Evolutionary conservation across 768 basidiomycete genomes (phyloP).

Genomic region (Pleurotus salmoneostramineus): DNA sequence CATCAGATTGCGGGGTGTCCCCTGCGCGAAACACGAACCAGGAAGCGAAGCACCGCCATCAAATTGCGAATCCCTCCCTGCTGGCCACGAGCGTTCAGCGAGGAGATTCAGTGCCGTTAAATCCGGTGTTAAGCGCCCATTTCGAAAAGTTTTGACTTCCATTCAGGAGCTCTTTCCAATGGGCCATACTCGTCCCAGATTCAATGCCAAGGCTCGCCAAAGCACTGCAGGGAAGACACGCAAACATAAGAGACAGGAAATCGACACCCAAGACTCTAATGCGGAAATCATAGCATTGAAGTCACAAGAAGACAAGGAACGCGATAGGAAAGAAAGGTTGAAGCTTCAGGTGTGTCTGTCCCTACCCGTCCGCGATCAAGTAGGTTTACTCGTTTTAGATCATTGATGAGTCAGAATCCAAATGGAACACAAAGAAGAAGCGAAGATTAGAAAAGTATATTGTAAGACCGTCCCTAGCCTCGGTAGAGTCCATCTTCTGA

Average conservation of each 20-base stretch:
- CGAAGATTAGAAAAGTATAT: constrained; percentile 92
- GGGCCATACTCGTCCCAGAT: constrained; percentile 29
- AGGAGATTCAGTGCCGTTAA: neutral
- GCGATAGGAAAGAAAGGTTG: constrained; percentile 54
- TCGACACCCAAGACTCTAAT: constrained; percentile 40
- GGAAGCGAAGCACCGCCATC: neutral
- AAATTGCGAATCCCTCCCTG: neutral
- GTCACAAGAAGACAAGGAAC: constrained; percentile 56
- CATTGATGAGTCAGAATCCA: constrained; percentile 53
- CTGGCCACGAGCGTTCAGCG: no score
- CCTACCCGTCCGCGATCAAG: neutral
- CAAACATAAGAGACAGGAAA: constrained; percentile 28
- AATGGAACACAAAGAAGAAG: constrained; percentile 81
- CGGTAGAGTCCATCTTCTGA: neutral
- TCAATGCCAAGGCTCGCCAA: constrained; percentile 68
- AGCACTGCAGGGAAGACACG: constrained; percentile 49
- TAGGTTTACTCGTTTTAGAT: constrained; percentile 27
- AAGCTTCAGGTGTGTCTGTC: constrained; percentile 48
- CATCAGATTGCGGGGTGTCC: neutral
- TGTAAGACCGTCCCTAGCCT: constrained; percentile 37
- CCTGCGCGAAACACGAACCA: neutral
- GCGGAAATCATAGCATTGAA: constrained; percentile 56
- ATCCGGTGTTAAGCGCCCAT: neutral
- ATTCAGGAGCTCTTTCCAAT: constrained; percentile 11
- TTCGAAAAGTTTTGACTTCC: neutral